Percentiles rank a stretch among this genome's conserved stretches.
These are phyloP conservation scores for Colletotrichum sp. DNA, from an alignment of 2,329 filamentous ascomycete species.

Conservation along the genomic window DNA sequence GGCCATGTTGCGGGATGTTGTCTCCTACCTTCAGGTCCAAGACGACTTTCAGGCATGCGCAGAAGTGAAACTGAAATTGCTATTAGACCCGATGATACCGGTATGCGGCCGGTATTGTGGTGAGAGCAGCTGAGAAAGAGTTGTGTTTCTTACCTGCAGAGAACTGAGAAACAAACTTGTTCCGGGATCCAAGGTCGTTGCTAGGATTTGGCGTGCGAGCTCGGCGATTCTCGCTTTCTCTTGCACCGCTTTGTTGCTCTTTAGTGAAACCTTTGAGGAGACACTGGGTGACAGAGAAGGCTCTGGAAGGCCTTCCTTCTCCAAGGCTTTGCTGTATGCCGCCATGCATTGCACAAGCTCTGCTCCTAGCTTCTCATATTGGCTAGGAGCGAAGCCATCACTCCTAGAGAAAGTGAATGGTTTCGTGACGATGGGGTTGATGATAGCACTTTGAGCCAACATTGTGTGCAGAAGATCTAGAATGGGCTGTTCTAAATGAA, in stretches of 20 bases:
- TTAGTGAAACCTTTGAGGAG: rapidly evolving
- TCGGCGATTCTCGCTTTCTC: neutral
- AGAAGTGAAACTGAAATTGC: neutral
- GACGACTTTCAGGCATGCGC: neutral
- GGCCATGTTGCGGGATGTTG: neutral
- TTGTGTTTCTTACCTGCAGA: neutral
- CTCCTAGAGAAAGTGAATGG: rapidly evolving
- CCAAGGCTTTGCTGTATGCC: neutral
- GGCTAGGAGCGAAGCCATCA: neutral
- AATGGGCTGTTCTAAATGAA: neutral
- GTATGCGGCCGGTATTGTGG: neutral
- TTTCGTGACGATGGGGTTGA: neutral
- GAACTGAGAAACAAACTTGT: neutral
- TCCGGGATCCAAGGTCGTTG: neutral
- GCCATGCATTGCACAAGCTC: neutral
- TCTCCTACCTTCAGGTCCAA: neutral
- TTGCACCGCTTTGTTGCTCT: neutral
- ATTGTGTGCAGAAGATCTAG: neutral
- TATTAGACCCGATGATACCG: neutral
- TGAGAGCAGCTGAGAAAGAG: rapidly evolving
- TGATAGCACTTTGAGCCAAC: neutral
- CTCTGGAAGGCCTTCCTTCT: neutral
- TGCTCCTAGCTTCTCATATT: neutral
- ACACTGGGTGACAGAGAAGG: neutral
- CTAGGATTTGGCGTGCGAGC: neutral